phyloP scores from a whole-genome alignment of 2,329 filamentous ascomycete species.

The Aspergillus unguis region DNA sequence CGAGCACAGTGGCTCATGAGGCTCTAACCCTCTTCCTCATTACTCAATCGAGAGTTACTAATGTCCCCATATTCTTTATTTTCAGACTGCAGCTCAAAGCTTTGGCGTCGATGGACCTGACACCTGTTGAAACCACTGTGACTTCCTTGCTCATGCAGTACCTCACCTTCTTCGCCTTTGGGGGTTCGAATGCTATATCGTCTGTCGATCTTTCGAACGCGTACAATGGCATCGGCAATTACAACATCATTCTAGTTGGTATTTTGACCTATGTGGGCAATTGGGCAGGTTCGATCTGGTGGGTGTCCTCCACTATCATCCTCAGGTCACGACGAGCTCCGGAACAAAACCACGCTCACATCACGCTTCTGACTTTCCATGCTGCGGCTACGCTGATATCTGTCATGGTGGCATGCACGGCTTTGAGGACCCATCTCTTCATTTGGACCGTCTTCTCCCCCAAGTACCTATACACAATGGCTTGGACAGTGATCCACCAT shows the following conservation, averaged over 20 bases:
- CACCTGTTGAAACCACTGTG: conserved; percentile 59
- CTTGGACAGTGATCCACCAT: conserved; percentile 84
- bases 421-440: conserved; percentile 83
- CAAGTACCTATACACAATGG: conserved; percentile 89
- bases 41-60: conserved; percentile 80
- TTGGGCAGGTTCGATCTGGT: conserved; percentile 89
- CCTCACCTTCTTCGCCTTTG: conserved; percentile 82
- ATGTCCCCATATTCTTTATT: conserved; percentile 79
- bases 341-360: conserved; percentile 46
- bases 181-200: conserved; percentile 90
- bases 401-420: conserved; percentile 86
- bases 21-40: conserved; percentile 74
- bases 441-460: conserved; percentile 99
- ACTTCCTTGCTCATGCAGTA: conserved; percentile 75
- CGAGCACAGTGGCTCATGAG: conserved; percentile 51
- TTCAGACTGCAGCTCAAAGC: conserved; percentile 62
- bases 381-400: conserved; percentile 61
- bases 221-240: conserved; percentile 84
- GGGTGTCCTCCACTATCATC: conserved; percentile 61
- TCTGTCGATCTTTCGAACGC: conserved; percentile 92
- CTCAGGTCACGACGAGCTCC: conserved; percentile 20
- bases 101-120: conserved; percentile 43
- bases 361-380: conserved; percentile 68
- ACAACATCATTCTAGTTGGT: conserved; percentile 77
- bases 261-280: conserved; percentile 82